Percentiles rank a stretch among this genome's conserved stretches.
These are phyloP conservation scores for Serendipita indica DNA, from an alignment of 768 basidiomycete species.

Conservation along the genomic window DNA sequence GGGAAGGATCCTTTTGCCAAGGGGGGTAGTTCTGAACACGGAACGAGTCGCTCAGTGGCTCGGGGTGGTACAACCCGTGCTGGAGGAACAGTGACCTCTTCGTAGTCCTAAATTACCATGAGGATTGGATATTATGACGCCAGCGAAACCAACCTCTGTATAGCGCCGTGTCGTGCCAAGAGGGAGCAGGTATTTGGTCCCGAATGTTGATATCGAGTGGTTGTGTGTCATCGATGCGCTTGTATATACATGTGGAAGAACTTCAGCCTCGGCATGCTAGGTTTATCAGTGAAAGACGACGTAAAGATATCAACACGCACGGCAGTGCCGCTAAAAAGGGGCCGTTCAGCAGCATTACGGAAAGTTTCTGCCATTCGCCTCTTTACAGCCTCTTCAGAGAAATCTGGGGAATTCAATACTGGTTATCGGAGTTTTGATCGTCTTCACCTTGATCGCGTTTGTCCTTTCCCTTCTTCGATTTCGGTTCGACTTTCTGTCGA, in stretches of 20 bases:
- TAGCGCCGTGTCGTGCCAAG: conserved; percentile 58
- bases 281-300: neutral
- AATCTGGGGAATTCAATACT: conserved; percentile 13
- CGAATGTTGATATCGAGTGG: conserved; percentile 51
- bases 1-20: conserved; percentile 73
- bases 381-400: conserved; percentile 36
- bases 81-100: conserved; percentile 84
- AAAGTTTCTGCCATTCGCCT: conserved; percentile 48
- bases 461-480: conserved; percentile 13
- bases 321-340: conserved; percentile 42
- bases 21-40: conserved; percentile 56
- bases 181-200: conserved; percentile 69
- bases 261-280: conserved; percentile 26
- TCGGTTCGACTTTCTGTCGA: neutral
- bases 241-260: conserved; percentile 81
- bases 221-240: conserved; percentile 44
- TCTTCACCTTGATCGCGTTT: conserved; percentile 9
- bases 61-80: conserved; percentile 62
- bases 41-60: conserved; percentile 51
- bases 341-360: conserved; percentile 45
- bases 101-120: conserved; percentile 44
- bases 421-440: neutral
- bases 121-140: conserved; percentile 10
- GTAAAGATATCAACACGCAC: conserved; percentile 25
- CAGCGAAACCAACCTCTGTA: conserved; percentile 38